Conservation (phyloP, 257 asterid genomes). For the Nicotiana benthamiana region DNA sequence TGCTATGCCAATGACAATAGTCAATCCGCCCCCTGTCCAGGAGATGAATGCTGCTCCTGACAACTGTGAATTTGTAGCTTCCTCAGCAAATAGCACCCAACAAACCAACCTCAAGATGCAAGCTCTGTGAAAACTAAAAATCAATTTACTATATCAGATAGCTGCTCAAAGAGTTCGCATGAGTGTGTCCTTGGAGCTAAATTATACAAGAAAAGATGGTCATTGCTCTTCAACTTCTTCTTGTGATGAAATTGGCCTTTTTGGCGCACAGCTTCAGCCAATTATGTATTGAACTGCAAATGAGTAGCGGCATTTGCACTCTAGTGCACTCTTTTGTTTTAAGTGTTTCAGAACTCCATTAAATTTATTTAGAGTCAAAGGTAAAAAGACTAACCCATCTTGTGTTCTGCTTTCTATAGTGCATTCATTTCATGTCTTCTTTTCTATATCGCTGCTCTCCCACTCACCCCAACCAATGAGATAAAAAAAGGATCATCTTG, state of each 20-base stretch:
- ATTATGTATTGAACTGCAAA: not conserved
- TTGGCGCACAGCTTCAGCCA: not conserved
- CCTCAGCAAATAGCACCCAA: not conserved
- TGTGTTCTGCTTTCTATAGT: not conserved
- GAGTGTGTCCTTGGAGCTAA: not conserved
- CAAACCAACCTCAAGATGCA: constrained; percentile 8
- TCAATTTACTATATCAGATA: not conserved
- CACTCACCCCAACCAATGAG: not conserved
- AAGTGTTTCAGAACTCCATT: not conserved
- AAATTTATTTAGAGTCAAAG: not conserved
- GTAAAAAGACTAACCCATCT: not conserved
- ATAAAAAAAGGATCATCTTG: not conserved
- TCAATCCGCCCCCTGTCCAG: constrained; percentile 19
- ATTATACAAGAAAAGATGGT: not conserved
- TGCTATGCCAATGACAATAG: constrained; percentile 9
- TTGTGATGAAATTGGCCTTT: not conserved
- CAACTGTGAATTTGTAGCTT: not conserved
- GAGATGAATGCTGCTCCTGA: constrained; percentile 9
- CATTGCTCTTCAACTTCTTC: not conserved
- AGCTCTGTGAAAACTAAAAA: not conserved
- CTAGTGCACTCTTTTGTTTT: not conserved
- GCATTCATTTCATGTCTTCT: not conserved
- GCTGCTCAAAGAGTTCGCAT: not conserved
- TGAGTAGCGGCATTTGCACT: not conserved
- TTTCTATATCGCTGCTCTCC: not conserved